Evolutionary conservation across 768 basidiomycete species (phyloP), one percentile per base, ranked within the genome.

Genomic region (Termitomyces sp.): DNA sequence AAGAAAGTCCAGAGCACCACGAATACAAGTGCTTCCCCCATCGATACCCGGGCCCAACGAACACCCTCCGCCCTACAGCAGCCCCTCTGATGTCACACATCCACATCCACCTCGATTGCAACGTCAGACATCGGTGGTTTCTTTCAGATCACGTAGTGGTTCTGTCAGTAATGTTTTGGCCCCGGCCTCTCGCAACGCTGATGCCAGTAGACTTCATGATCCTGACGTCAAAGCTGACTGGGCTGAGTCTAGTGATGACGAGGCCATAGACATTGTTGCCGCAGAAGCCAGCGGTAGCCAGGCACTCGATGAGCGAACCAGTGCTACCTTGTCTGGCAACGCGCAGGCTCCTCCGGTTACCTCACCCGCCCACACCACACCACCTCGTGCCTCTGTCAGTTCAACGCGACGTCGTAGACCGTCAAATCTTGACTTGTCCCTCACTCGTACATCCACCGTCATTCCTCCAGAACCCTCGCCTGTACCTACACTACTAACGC

Each of bases 221-320:
- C 68, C 74, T 16, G 81, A 81, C 62, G 59, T 71, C 8, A 87
- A 87, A 67, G 75, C 68, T 56, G 80, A 95, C 65, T 91, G 93
- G 92, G 76, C 82, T 55, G 85, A 91, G 68, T 84, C 82, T 5
- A 93, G 91, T 63, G 92, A 94, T 61, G 92, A 94, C 55, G 92
- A 94, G 69, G 92, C 91, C 14, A 91, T 94, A 54, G 85, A 91
- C 64, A 74, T 90, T 42, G 82, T 93, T 33, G 88, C 92, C 0
- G 91, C 92, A 18, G 91, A 85, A 12, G 79, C 89, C 14, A 90
- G 89, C 59, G 91, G 92, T 8, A 88, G 89, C 64, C 88, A 88
- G 66, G 86, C 87, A 14, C 68, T 93, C 50, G 91, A 94, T 65
- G 91, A 94, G 70, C 83, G 91, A 27, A 94, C 91, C 0, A 93